phyloP scores from a whole-genome alignment of 805 yeast species.

The Teunomyces stri region DNA sequence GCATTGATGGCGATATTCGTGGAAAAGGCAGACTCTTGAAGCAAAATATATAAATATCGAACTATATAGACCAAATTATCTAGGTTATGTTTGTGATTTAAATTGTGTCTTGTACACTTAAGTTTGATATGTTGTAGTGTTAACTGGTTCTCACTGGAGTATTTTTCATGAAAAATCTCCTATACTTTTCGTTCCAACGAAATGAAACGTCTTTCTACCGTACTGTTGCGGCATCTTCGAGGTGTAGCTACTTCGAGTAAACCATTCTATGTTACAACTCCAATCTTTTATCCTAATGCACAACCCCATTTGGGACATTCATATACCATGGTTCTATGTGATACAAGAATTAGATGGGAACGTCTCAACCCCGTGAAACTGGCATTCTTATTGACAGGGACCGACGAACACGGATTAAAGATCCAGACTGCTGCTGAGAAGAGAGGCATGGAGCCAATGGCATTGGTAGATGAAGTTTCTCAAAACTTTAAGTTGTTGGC shows the following conservation, averaged over 20 bases:
- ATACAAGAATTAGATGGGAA: conserved; percentile 75
- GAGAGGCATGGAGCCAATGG: conserved; percentile 48
- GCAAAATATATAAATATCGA: neutral
- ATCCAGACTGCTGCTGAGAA: conserved; percentile 81
- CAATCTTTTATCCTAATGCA: conserved; percentile 96
- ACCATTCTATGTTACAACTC: conserved; percentile 69
- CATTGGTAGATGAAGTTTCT: conserved; percentile 71
- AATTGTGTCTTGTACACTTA: neutral
- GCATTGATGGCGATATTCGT: conserved; percentile 93
- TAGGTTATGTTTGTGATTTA: neutral
- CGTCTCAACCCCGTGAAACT: conserved; percentile 29
- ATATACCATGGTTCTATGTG: conserved; percentile 83
- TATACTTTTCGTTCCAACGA: neutral
- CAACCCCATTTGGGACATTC: conserved; percentile 91
- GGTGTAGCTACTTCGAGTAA: conserved; percentile 9
- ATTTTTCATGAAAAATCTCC: neutral
- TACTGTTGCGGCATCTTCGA: neutral
- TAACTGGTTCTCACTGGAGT: neutral
- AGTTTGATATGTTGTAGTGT: neutral
- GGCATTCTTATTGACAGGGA: conserved; percentile 77
- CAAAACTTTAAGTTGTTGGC: conserved; percentile 66
- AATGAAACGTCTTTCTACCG: neutral
- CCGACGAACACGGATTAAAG: conserved; percentile 96
- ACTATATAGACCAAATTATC: neutral
- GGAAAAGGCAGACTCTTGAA: conserved; percentile 24